Evolutionary conservation across 2,329 filamentous ascomycete genomes (phyloP).

Genomic region (Ceratocystis huliohia): DNA sequence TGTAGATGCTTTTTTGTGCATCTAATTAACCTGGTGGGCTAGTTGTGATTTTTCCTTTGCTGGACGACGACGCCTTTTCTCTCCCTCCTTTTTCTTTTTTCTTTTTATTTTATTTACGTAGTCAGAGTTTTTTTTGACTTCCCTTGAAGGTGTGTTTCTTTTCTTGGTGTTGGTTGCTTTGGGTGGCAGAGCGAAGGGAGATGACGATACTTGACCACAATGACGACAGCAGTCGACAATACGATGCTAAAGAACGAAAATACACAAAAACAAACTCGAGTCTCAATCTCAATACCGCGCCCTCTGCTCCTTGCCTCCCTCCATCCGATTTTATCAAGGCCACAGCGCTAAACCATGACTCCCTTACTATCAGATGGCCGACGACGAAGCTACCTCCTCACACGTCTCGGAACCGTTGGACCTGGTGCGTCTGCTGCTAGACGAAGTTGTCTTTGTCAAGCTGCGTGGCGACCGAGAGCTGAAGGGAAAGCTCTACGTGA

Average conservation of each 20-base stretch:
- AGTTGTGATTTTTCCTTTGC: background rate
- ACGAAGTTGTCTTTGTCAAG: constrained; percentile 96
- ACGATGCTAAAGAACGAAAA: background rate
- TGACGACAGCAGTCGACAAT: background rate
- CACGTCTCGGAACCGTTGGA: constrained; percentile 86
- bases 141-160: background rate
- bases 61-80: background rate
- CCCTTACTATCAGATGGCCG: constrained; percentile 51
- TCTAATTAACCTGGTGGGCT: background rate
- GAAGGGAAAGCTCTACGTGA: constrained; percentile 85
- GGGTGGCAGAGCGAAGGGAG: background rate
- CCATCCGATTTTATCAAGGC: background rate
- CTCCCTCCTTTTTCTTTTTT: background rate
- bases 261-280: background rate
- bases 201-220: background rate
- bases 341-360: background rate
- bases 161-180: background rate
- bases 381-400: constrained; percentile 48
- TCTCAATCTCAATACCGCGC: background rate
- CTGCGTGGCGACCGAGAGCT: constrained; percentile 89
- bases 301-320: background rate
- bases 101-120: background rate
- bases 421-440: constrained; percentile 82
- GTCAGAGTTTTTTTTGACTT: background rate
- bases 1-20: background rate